phyloP scores from a whole-genome alignment of 257 asterid species.

The Rhazya stricta region DNA sequence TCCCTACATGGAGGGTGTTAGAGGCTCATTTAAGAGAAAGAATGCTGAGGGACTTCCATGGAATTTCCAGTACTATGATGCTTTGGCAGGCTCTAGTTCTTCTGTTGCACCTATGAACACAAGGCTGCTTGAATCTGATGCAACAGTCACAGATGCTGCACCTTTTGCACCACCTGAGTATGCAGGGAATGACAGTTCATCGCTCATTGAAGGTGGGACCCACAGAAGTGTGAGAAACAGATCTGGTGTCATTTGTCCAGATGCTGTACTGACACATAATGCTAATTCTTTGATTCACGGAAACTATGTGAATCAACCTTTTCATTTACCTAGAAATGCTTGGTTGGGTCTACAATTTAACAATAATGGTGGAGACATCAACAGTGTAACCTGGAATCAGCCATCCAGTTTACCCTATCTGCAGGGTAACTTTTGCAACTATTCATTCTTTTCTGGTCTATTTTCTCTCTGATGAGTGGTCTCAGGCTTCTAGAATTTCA shows the following conservation, averaged over 20 bases:
- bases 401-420: slow-evolving; percentile 38
- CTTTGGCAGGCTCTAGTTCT: slow-evolving; percentile 57
- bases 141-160: slow-evolving; percentile 24
- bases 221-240: slow-evolving; percentile 44
- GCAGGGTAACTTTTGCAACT: slow-evolving; percentile 40
- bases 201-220: slow-evolving; percentile 26
- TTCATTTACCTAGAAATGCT: slow-evolving; percentile 54
- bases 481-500: neutral
- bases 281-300: slow-evolving; percentile 45
- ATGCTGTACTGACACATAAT: slow-evolving; percentile 38
- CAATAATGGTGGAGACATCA: slow-evolving; percentile 43
- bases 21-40: slow-evolving; percentile 57
- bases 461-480: slow-evolving; percentile 5
- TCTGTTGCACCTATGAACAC: slow-evolving; percentile 34
- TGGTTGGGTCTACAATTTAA: slow-evolving; percentile 58
- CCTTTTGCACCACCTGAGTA: slow-evolving; percentile 28
- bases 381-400: slow-evolving; percentile 54
- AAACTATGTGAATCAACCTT: slow-evolving; percentile 47
- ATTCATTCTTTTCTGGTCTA: too few relatives aligned
- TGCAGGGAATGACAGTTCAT: slow-evolving; percentile 34
- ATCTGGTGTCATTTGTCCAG: slow-evolving; percentile 38
- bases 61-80: slow-evolving; percentile 30
- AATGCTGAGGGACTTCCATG: slow-evolving; percentile 44
- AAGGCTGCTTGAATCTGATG: slow-evolving; percentile 35
- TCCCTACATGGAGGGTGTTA: slow-evolving; percentile 39